A percentile compares a stretch with the other conserved stretches of the same genome.
These are phyloP conservation scores for Phaeophleospora eucalypticola DNA, from an alignment of 2,329 filamentous ascomycete genomes.

Conservation along the genomic window DNA sequence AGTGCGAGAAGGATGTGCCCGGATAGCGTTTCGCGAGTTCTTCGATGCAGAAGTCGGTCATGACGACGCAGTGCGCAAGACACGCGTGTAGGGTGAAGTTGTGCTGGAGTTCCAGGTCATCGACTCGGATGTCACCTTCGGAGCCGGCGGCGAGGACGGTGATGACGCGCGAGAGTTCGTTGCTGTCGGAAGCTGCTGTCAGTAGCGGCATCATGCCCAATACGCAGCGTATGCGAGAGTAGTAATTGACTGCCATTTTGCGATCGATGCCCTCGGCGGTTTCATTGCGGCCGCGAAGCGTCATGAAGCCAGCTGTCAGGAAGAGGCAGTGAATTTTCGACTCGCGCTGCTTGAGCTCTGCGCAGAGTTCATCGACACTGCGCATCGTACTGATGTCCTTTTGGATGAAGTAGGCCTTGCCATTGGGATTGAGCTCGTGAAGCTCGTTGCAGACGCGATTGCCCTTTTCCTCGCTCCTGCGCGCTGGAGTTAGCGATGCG, in stretches of 20 bases:
- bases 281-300: slow-evolving; percentile 43
- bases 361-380: slow-evolving; percentile 42
- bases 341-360: slow-evolving; percentile 50
- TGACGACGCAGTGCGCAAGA: slow-evolving; percentile 43
- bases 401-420: slow-evolving; percentile 39
- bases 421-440: slow-evolving; percentile 35
- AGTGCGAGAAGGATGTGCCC: slow-evolving; percentile 48
- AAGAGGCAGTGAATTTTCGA: slow-evolving; percentile 53
- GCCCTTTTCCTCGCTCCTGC: slow-evolving; percentile 37
- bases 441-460: slow-evolving; percentile 36
- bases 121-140: slow-evolving; percentile 47
- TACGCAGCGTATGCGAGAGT: slow-evolving; percentile 56
- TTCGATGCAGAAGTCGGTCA: slow-evolving; percentile 51
- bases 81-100: slow-evolving; percentile 35
- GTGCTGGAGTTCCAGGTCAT: slow-evolving; percentile 45
- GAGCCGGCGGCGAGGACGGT: slow-evolving; percentile 52
- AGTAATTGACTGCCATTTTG: slow-evolving; percentile 51
- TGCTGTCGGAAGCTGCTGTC: slow-evolving; percentile 35
- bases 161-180: slow-evolving; percentile 50
- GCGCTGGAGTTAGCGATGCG: background rate
- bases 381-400: slow-evolving; percentile 39
- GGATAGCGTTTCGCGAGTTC: slow-evolving; percentile 47
- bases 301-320: slow-evolving; percentile 49
- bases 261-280: slow-evolving; percentile 56
- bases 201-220: slow-evolving; percentile 56